Percentiles rank a stretch among this genome's conserved stretches.
These are phyloP conservation scores for Aphanomyces cochlioides DNA, from an alignment of 352 stramenopile species.

Conservation along the genomic window DNA sequence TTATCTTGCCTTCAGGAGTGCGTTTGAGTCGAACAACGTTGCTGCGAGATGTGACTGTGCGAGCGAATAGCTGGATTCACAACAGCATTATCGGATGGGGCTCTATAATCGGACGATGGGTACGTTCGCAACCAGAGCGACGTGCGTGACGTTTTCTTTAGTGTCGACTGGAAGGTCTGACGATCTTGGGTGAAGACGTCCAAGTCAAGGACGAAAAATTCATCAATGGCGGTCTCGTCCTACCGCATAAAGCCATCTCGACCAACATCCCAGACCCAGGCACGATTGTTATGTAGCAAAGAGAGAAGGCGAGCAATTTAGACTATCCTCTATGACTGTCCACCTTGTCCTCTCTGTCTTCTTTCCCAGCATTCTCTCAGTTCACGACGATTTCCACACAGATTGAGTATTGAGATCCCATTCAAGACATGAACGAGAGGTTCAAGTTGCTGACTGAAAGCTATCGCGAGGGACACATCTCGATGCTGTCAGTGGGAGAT, in stretches of 20 bases:
- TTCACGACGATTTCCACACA: too few species aligned
- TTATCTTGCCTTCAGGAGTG: constrained; percentile 43
- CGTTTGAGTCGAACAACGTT: constrained; percentile 78
- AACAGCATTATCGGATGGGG: constrained; percentile 88
- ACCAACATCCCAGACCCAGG: constrained; percentile 77
- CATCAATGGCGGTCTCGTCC: constrained; percentile 84
- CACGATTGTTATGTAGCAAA: constrained; percentile 83
- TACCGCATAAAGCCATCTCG: constrained; percentile 86
- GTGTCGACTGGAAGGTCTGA: constrained; percentile 82
- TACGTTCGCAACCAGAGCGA: constrained; percentile 32
- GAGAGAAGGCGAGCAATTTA: too few species aligned
- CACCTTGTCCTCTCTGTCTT: too few species aligned
- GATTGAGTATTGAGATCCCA: too few species aligned
- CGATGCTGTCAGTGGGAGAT: too few species aligned
- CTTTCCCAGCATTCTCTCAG: too few species aligned
- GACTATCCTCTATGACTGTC: too few species aligned
- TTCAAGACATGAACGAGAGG: too few species aligned
- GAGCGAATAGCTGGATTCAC: constrained; percentile 78
- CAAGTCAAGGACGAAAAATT: constrained; percentile 86
- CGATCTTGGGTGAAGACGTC: constrained; percentile 83
- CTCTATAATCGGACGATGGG: constrained; percentile 80
- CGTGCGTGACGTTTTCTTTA: constrained; percentile 27
- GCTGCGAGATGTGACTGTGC: constrained; percentile 68
- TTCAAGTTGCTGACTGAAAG: too few species aligned
- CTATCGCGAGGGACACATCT: too few species aligned